Evolutionary conservation across 768 basidiomycete species (phyloP), one percentile per base, ranked within the genome.

Genomic region (Tricholoma sp.): DNA sequence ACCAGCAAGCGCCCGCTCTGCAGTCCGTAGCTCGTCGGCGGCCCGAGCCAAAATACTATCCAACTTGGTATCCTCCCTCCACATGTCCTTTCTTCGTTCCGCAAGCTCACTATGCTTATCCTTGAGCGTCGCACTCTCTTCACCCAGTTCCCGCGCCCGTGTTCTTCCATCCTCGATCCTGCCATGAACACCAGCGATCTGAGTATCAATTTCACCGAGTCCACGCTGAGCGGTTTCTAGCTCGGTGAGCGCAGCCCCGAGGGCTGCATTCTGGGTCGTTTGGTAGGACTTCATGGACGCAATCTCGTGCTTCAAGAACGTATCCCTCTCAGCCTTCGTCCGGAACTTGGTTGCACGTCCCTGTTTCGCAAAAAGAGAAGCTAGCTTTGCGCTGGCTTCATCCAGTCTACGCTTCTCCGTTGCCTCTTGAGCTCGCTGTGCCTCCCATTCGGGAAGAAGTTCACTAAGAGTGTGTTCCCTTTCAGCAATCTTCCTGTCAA

Each of bases 41-140:
- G 91, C 93, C 53, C 91, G 82, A 33, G 79, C 79, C 2, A 92
- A 84, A 13, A 88, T 76, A 56, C 86, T 87, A 59, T 88, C 85
- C 42, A 97, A 72, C 69, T 91, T 96, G 0, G 91, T 87, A 59
- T 98, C 96, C 69, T 96, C 94, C 62, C 95, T 80, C 96, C 97
- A 98, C 32, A 93, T 69, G 52, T 96, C 94, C 78, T 96, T 97
- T 63, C 94, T 75, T 68, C 83, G 80, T 71, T 98, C 96, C 44
- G 74, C 80, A 66, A 88, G 72, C 51, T 84, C 86, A 24, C 77
- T 78, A 60, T 87, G 80, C 65, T 88, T 75, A 55, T 89, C 86
- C 69, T 85, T 90, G 50, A 91, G 68, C 55, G 67, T 66, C 0
- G 71, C 70, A 15, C 86, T 71, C 60, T 89, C 82, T 45, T 89